Conservation (phyloP, 441 rosid genomes). For the Brassica hybrid region DNA sequence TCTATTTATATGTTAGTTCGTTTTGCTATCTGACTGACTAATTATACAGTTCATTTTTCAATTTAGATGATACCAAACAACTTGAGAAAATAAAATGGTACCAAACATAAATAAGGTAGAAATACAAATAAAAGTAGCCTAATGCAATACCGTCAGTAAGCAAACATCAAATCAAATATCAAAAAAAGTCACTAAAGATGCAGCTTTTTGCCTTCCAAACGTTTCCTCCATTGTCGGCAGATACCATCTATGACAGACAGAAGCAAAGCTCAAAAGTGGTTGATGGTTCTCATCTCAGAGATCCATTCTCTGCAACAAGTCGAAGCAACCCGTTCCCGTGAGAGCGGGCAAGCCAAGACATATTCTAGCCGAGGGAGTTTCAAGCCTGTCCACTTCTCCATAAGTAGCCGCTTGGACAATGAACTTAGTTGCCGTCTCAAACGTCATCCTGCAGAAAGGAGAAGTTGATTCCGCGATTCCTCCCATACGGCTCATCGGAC, state of each 20-base stretch:
- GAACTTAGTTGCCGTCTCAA: constrained; percentile 93
- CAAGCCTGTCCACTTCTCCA: constrained; percentile 73
- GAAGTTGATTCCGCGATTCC: constrained; percentile 86
- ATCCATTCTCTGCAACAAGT: constrained; percentile 77
- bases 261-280: constrained; percentile 6
- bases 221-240: constrained; percentile 39
- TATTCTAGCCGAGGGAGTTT: constrained; percentile 87
- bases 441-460: constrained; percentile 88
- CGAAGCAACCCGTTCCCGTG: constrained; percentile 94
- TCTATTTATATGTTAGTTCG: too few species aligned
- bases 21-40: too few species aligned
- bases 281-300: constrained; percentile 38
- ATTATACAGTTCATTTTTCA: too few species aligned
- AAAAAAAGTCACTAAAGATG: constrained; percentile 22
- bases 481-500: constrained; percentile 92
- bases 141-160: not conserved
- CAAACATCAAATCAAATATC: constrained; percentile 28
- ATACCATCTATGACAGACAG: not conserved
- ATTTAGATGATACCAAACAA: too few species aligned
- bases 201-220: constrained; percentile 16
- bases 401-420: constrained; percentile 87
- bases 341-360: constrained; percentile 94
- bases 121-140: too few species aligned
- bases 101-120: too few species aligned
- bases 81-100: too few species aligned